Conservation (phyloP, 2,329 filamentous ascomycete genomes). For the Exserohilum rostratum region DNA sequence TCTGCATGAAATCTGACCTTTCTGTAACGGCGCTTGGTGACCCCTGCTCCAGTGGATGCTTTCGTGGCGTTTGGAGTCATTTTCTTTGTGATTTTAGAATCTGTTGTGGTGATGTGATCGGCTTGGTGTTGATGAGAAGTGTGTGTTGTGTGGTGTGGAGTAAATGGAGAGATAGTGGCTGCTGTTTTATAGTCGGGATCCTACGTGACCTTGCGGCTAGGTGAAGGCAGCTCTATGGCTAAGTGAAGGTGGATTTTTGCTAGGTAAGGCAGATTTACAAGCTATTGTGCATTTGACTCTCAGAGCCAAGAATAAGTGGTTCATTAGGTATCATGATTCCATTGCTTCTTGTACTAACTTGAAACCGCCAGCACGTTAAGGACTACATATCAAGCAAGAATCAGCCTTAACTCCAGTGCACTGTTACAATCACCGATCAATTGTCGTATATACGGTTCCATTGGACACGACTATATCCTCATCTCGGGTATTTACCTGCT, state of each 20-base stretch:
- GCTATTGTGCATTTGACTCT: too few relatives aligned
- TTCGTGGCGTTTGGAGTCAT: background rate
- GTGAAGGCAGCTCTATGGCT: background rate
- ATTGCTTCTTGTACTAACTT: background rate
- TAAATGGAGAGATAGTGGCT: background rate
- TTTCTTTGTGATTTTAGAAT: background rate
- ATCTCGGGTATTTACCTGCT: background rate
- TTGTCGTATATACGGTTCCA: background rate
- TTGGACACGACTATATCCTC: too few relatives aligned
- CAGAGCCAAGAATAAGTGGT: background rate
- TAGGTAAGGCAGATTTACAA: background rate
- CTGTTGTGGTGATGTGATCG: background rate
- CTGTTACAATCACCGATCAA: too few relatives aligned
- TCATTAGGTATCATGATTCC: background rate
- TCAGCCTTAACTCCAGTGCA: too few relatives aligned
- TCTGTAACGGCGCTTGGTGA: background rate
- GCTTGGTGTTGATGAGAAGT: background rate
- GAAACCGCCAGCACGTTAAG: background rate
- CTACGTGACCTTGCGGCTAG: background rate
- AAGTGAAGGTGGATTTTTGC: too few relatives aligned
- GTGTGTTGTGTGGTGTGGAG: background rate
- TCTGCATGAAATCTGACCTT: constrained; percentile 3
- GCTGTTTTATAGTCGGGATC: background rate
- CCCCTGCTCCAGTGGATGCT: background rate
- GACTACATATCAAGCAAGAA: background rate